Percentiles rank a stretch among this genome's conserved stretches.
These are phyloP conservation scores for Pseudocercospora crystallina DNA, from an alignment of 2,329 filamentous ascomycete genomes.

Conservation along the genomic window DNA sequence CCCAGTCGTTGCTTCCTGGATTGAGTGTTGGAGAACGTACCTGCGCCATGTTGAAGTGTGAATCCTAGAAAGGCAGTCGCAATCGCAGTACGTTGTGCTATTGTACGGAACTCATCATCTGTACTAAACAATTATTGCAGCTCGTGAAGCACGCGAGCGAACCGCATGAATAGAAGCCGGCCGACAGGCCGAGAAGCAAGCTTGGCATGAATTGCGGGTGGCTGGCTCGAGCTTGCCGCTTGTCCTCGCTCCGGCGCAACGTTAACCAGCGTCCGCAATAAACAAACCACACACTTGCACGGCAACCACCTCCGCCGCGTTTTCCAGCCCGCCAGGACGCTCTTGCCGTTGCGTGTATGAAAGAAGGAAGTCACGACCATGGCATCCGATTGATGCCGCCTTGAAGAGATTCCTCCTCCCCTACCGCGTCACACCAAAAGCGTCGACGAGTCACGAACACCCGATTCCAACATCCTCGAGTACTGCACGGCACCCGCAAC, in stretches of 20 bases:
- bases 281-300: not conserved
- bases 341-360: not conserved
- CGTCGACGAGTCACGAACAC: slow-evolving; percentile 1
- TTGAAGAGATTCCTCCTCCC: too few relatives aligned
- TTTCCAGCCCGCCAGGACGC: not conserved
- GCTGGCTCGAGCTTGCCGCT: not conserved
- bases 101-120: too few relatives aligned
- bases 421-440: too few relatives aligned
- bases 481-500: not conserved
- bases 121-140: too few relatives aligned
- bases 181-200: too few relatives aligned
- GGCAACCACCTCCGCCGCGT: slow-evolving; percentile 1
- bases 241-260: slow-evolving; percentile 2
- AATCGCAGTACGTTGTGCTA: too few relatives aligned
- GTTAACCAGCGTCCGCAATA: not conserved
- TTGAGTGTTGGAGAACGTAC: slow-evolving; percentile 11
- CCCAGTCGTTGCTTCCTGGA: not conserved
- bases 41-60: slow-evolving; percentile 25
- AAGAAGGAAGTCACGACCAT: too few relatives aligned
- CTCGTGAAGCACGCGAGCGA: too few relatives aligned
- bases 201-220: too few relatives aligned
- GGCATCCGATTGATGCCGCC: too few relatives aligned
- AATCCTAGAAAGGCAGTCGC: too few relatives aligned
- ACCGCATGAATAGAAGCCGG: too few relatives aligned
- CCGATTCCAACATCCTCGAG: not conserved